These are phyloP conservation scores for Narthecium ossifragum DNA, from an alignment of 106 monocot genomes.

Conservation along the genomic window DNA sequence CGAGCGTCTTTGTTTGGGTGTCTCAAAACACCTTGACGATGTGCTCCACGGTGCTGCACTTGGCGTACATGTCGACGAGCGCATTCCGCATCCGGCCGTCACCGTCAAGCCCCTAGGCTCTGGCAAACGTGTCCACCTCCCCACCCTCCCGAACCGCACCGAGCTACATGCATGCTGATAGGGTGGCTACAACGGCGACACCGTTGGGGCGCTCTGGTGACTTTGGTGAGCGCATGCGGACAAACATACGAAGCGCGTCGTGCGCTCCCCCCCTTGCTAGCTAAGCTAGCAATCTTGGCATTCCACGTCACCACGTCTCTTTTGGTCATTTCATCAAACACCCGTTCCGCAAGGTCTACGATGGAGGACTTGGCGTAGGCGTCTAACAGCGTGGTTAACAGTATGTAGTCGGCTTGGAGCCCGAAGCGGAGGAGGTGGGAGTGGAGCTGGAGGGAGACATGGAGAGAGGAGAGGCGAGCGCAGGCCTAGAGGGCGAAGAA, in stretches of 20 bases:
- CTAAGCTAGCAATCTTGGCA: constrained; percentile 53
- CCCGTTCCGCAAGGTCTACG: constrained; percentile 28
- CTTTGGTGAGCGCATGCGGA: constrained; percentile 10
- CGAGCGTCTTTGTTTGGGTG: constrained; percentile 28
- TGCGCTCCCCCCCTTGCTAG: constrained; percentile 34
- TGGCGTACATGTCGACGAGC: constrained; percentile 75
- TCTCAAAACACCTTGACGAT: constrained; percentile 52
- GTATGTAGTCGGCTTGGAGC: no score
- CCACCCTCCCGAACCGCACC: constrained; percentile 39
- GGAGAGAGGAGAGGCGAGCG: no score
- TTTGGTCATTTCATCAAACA: no score
- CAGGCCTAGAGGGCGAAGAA: no score
- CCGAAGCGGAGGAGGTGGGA: no score
- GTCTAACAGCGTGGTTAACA: no score
- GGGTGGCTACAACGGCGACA: constrained; percentile 58
- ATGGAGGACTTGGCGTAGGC: no score
- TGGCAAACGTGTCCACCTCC: constrained; percentile 27
- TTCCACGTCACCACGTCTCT: no score
- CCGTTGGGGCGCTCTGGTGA: constrained; percentile 44
- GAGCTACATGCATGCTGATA: constrained; percentile 75
- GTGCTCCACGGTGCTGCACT: constrained; percentile 58
- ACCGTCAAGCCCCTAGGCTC: constrained; percentile 13
- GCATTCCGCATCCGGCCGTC: constrained; percentile 47
- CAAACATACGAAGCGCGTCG: constrained; percentile 52
- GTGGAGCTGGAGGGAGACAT: no score